phyloP scores from a whole-genome alignment of 2,329 filamentous ascomycete genomes.

The Neofusicoccum sp. region DNA sequence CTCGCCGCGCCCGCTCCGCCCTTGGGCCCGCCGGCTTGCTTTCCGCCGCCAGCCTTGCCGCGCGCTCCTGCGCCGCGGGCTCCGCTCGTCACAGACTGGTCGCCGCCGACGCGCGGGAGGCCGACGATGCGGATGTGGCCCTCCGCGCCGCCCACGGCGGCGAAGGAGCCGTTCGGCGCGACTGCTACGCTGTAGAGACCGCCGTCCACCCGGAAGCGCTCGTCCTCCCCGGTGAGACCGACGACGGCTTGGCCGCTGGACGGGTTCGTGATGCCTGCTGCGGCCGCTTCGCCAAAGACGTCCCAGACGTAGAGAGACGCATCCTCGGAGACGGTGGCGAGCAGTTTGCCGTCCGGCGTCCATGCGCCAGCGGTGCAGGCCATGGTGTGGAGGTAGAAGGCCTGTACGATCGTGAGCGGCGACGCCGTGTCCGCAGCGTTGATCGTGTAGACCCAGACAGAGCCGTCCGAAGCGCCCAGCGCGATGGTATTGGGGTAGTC shows the following conservation, averaged over 20 bases:
- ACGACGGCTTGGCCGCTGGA: conserved; percentile 65
- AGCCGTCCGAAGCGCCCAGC: conserved; percentile 84
- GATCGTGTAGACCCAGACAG: conserved; percentile 93
- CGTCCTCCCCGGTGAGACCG: conserved; percentile 74
- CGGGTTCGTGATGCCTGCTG: conserved; percentile 56
- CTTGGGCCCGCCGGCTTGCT: conserved; percentile 41
- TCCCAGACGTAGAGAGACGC: conserved; percentile 89
- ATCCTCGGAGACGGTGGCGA: conserved; percentile 89
- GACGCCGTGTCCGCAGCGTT: conserved; percentile 60
- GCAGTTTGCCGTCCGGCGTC: conserved; percentile 80
- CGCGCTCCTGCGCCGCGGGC: conserved; percentile 47
- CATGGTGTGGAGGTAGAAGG: conserved; percentile 86
- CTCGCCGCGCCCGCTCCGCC: conserved; percentile 26
- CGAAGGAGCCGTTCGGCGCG: conserved; percentile 73
- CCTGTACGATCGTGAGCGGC: conserved; percentile 79
- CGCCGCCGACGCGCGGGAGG: conserved; percentile 62
- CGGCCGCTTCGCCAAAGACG: conserved; percentile 76
- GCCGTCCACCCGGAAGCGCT: conserved; percentile 88
- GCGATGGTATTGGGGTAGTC: conserved; percentile 77
- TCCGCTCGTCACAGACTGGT: conserved; percentile 34
- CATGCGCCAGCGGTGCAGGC: conserved; percentile 87
- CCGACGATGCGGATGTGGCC: conserved; percentile 83
- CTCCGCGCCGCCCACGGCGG: conserved; percentile 83
- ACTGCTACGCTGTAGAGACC: conserved; percentile 86
- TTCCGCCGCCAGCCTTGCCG: conserved; percentile 48